Evolutionary conservation across 2,329 filamentous ascomycete genomes (phyloP), one percentile per base, ranked within the genome.

Genomic region (Dothistroma septosporum): DNA sequence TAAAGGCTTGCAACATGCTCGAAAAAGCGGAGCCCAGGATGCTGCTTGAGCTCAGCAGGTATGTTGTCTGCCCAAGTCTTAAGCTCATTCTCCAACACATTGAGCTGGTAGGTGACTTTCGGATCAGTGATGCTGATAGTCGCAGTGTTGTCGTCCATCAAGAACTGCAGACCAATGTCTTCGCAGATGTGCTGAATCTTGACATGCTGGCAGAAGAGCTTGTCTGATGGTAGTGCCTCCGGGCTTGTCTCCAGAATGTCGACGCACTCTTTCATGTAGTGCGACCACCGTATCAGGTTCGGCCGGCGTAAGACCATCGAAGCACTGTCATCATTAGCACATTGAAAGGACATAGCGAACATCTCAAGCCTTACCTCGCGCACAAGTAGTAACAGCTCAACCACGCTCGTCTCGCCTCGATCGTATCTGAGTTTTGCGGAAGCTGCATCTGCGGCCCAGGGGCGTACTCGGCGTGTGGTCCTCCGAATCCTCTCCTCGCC

Each of bases 241-340:
- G 81, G 77, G 2, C 84, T 83, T 1, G 74, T 82, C 64, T 83
- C 80, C 6, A 87, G 75, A 10, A 84, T 79, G 10, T 83, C 79
- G 35, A 87, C 72, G 65, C 82, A 85, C 67, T 87, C 84, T 52
- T 85, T 82, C 78, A 86, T 85, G 70, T 87, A 87, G 32, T 84
- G 79, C 28, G 80, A 82, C 83, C 84, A 87, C 16, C 83, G 81
- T 19, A 86, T 75, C 2, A 87, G 76, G 44, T 85, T 83, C 0
- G 83, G 80, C 14, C 85, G 79, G 46, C 85, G 77, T 41, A 87
- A 74, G 10, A 85, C 80, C 77, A 85, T 84, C 16, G 84, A 79
- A 10, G 81, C 81, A 67, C 83, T 85, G 56, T 63, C 68, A 1
- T 3, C 5, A 32, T 69, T 54, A 68, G 60, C 48, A 56, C 12